Percentiles rank a stretch among this genome's conserved stretches.
Evolutionary conservation across 768 basidiomycete genomes (phyloP).

Genomic region (Auricularia sp.): DNA sequence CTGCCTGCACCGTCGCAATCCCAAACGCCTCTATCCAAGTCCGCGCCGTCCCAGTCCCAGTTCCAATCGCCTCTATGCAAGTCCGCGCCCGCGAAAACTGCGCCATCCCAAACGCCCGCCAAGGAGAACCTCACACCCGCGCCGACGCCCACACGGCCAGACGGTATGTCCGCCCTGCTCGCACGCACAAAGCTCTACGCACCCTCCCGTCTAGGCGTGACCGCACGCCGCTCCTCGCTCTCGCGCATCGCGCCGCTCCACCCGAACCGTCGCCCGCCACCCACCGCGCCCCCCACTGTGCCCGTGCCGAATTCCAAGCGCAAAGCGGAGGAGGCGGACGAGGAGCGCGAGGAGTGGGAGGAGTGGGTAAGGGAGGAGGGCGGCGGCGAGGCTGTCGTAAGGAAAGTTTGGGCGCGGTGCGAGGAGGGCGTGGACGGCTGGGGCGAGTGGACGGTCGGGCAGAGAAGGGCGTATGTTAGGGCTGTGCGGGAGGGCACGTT

Average conservation of each 20-base stretch:
- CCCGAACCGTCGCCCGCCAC: not conserved
- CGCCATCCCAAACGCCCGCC: not conserved
- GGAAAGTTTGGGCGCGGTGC: not conserved
- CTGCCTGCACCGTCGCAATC: too few species aligned
- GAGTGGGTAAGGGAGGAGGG: not conserved
- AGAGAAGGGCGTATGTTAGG: not conserved
- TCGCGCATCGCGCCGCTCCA: not conserved
- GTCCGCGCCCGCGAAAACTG: too few species aligned
- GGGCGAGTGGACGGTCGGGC: not conserved
- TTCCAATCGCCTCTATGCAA: too few species aligned
- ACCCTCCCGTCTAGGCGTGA: not conserved
- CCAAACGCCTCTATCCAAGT: too few species aligned
- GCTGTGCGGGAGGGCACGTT: not conserved
- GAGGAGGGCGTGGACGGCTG: not conserved
- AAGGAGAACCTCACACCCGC: not conserved
- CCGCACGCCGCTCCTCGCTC: not conserved
- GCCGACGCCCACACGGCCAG: not conserved
- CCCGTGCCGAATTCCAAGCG: not conserved
- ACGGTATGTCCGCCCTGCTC: not conserved
- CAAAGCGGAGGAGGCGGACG: not conserved
- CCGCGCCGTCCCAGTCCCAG: too few species aligned
- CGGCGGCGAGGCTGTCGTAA: not conserved
- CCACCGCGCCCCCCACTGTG: not conserved
- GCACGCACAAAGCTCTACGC: not conserved
- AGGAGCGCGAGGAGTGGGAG: not conserved